Evolutionary conservation across 306 rosid genomes (phyloP).

Genomic region (Morella rubra): DNA sequence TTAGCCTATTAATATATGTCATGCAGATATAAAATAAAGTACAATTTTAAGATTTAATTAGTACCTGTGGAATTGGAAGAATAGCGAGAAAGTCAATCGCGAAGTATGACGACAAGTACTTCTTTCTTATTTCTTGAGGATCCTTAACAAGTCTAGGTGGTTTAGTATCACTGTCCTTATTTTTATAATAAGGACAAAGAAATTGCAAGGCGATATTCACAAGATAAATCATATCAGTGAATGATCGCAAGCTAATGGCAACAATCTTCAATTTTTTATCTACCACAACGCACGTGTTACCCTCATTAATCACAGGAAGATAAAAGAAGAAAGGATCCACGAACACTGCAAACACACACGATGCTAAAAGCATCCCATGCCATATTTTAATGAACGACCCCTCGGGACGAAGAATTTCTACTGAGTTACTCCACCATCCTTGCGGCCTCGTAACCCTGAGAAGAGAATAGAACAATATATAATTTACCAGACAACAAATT

Average conservation of each 20-base stretch:
- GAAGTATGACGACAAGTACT: slow-evolving; percentile 66
- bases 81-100: slow-evolving; percentile 81
- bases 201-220: slow-evolving; percentile 78
- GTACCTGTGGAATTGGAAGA: slow-evolving; percentile 98
- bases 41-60: too few relatives aligned
- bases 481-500: too few relatives aligned
- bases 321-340: slow-evolving; percentile 90
- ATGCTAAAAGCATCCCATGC: slow-evolving; percentile 80
- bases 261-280: slow-evolving; percentile 67
- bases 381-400: slow-evolving; percentile 80
- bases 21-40: too few relatives aligned
- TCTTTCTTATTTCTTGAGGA: slow-evolving; percentile 75
- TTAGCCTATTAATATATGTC: too few relatives aligned
- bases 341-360: slow-evolving; percentile 79
- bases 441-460: slow-evolving; percentile 65
- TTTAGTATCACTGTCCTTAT: slow-evolving; percentile 80
- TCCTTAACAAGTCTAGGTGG: slow-evolving; percentile 81
- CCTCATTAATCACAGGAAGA: slow-evolving; percentile 67
- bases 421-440: slow-evolving; percentile 32
- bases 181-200: slow-evolving; percentile 76
- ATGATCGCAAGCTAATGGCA: slow-evolving; percentile 73
- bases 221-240: slow-evolving; percentile 75
- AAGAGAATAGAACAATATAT: slow-evolving; percentile 3
- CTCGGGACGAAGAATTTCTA: slow-evolving; percentile 85
- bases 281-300: slow-evolving; percentile 55